Conservation (phyloP, 306 rosid species). For the Senna siamea region DNA sequence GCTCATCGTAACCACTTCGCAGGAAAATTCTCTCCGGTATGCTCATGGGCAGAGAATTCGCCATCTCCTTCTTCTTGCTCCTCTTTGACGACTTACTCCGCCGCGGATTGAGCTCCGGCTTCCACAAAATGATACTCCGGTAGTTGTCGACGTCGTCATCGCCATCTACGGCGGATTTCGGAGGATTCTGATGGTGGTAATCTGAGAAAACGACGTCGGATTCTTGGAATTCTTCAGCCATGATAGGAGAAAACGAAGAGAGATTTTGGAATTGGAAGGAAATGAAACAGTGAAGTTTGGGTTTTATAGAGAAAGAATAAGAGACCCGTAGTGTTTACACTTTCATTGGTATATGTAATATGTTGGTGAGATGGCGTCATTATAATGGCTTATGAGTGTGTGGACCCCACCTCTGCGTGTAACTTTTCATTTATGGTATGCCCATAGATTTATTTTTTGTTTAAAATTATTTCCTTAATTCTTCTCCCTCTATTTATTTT, state of each 20-base stretch:
- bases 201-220: constrained; percentile 66
- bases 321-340: constrained; percentile 45
- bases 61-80: constrained; percentile 25
- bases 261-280: not conserved
- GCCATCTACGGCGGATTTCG: not conserved
- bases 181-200: not conserved
- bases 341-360: not conserved
- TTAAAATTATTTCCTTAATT: too few relatives aligned
- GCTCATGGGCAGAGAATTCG: constrained; percentile 52
- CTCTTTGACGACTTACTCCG: not conserved
- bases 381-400: not conserved
- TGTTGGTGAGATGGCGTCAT: constrained; percentile 32
- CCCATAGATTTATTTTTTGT: too few relatives aligned
- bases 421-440: too few relatives aligned
- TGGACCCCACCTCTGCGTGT: constrained; percentile 1
- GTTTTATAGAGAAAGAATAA: constrained; percentile 28
- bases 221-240: constrained; percentile 67
- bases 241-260: not conserved
- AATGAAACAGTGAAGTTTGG: constrained; percentile 22
- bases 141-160: not conserved
- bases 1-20: constrained; percentile 9
- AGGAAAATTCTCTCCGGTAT: constrained; percentile 44
- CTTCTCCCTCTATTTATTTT: too few relatives aligned
- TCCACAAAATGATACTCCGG: constrained; percentile 1
- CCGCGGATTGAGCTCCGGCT: not conserved